Percentiles rank a stretch among this genome's conserved stretches.
Evolutionary conservation across 495 filamentous ascomycete genomes (phyloP).

Genomic region (Aspergillus ellipticus): DNA sequence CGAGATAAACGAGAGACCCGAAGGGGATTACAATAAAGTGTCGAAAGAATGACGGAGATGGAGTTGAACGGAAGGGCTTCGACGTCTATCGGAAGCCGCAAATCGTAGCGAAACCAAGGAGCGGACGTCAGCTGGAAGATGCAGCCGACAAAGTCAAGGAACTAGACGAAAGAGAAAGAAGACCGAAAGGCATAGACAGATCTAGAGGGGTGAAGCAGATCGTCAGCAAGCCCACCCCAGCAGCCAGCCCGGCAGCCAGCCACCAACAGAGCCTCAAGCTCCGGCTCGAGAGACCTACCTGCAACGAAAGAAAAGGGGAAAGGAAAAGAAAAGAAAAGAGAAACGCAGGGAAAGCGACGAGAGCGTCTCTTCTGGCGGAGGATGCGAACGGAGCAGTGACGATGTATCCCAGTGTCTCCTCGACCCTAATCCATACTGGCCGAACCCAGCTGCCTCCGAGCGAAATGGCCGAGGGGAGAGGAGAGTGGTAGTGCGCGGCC

Average conservation of each 20-base stretch:
- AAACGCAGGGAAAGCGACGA: neutral
- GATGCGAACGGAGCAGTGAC: neutral
- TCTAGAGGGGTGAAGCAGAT: neutral
- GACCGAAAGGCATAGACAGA: slow-evolving; percentile 15
- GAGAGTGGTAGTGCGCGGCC: neutral
- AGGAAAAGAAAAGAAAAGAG: slow-evolving; percentile 2
- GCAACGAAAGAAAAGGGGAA: neutral
- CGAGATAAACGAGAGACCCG: neutral
- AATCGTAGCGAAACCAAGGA: slow-evolving; percentile 22
- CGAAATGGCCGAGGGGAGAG: neutral
- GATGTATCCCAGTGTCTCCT: neutral
- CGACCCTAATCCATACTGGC: slow-evolving; percentile 14
- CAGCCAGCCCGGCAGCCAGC: neutral
- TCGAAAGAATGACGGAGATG: slow-evolving; percentile 1
- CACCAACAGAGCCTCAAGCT: too few relatives aligned
- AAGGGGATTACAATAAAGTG: neutral
- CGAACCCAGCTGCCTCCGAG: neutral
- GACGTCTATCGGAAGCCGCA: neutral
- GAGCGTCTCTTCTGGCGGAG: neutral
- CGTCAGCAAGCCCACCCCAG: neutral
- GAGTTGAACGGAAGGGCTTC: slow-evolving; percentile 1
- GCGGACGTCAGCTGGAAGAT: slow-evolving; percentile 26
- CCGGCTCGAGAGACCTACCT: too few relatives aligned
- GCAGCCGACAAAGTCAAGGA: slow-evolving; percentile 19
- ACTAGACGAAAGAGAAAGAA: slow-evolving; percentile 9